Conservation (phyloP, 2,329 filamentous ascomycete genomes). For the Pyricularia sp. region DNA sequence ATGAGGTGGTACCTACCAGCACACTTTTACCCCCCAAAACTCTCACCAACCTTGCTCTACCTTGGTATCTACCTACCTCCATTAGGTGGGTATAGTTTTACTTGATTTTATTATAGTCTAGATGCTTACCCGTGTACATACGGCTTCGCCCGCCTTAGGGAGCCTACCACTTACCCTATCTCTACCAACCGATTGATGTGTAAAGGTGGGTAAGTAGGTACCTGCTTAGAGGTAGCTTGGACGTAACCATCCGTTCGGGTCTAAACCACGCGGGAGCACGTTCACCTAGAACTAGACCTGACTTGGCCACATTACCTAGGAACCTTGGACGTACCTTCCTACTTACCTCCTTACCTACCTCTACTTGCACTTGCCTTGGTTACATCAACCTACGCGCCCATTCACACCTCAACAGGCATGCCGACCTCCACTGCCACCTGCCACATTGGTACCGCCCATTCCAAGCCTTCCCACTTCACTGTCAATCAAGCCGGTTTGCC, state of each 20-base stretch:
- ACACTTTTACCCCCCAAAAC: neutral
- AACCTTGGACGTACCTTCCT: too few relatives aligned
- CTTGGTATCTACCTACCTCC: too few relatives aligned
- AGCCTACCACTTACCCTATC: neutral
- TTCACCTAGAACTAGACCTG: neutral
- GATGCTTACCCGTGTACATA: neutral
- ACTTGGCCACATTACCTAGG: too few relatives aligned
- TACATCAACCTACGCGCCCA: neutral
- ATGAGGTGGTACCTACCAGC: neutral
- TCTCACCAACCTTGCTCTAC: neutral
- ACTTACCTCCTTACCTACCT: too few relatives aligned
- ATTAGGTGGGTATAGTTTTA: neutral
- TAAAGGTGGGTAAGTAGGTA: neutral
- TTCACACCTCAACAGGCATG: neutral
- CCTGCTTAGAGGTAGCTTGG: neutral
- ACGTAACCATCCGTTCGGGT: neutral
- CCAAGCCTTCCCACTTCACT: neutral
- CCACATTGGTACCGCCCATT: neutral
- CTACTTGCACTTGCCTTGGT: neutral
- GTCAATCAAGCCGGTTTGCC: neutral
- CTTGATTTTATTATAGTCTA: neutral
- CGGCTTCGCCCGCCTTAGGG: neutral
- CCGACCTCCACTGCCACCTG: neutral
- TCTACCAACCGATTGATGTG: too few relatives aligned
- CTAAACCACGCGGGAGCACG: neutral